Conservation (phyloP, 1,284 basidiomycete species). For the Fomitopsis pinicola region DNA sequence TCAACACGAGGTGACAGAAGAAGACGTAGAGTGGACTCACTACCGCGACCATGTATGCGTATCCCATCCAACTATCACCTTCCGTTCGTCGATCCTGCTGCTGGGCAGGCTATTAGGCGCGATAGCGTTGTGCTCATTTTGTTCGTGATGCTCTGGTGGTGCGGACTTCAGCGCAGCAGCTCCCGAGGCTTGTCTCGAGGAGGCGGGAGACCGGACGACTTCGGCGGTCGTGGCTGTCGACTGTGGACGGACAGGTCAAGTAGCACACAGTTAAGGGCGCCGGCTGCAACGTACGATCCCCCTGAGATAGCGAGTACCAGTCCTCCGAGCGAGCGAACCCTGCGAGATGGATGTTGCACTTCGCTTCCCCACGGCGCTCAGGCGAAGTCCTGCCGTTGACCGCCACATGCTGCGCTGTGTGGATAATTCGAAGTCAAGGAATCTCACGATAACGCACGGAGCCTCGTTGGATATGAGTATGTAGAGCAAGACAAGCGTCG, state of each 20-base stretch:
- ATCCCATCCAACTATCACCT: slow-evolving; percentile 68
- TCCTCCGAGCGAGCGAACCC: neutral
- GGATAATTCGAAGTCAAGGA: neutral
- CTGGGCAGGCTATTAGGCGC: slow-evolving; percentile 43
- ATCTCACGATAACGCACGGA: neutral
- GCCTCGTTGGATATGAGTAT: neutral
- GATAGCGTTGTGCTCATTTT: neutral
- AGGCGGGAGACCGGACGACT: neutral
- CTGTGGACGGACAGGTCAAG: neutral
- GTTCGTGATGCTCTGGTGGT: neutral
- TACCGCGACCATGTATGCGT: slow-evolving; percentile 63
- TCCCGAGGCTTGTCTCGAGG: neutral
- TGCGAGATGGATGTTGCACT: neutral
- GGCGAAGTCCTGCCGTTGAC: slow-evolving; percentile 1
- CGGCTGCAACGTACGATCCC: neutral
- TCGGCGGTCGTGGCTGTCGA: neutral
- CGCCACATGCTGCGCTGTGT: slow-evolving; percentile 1
- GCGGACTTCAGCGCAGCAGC: slow-evolving; percentile 3
- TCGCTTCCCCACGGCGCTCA: neutral
- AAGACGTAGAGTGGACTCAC: slow-evolving; percentile 37
- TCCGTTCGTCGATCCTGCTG: slow-evolving; percentile 50
- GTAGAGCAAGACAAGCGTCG: neutral
- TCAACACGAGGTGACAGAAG: neutral
- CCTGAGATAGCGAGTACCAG: neutral
- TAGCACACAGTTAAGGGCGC: neutral